A percentile compares a stretch with the other conserved stretches of the same genome.
Conservation (phyloP, 1,284 basidiomycete genomes). For the Gastroboletus turbinatus region DNA sequence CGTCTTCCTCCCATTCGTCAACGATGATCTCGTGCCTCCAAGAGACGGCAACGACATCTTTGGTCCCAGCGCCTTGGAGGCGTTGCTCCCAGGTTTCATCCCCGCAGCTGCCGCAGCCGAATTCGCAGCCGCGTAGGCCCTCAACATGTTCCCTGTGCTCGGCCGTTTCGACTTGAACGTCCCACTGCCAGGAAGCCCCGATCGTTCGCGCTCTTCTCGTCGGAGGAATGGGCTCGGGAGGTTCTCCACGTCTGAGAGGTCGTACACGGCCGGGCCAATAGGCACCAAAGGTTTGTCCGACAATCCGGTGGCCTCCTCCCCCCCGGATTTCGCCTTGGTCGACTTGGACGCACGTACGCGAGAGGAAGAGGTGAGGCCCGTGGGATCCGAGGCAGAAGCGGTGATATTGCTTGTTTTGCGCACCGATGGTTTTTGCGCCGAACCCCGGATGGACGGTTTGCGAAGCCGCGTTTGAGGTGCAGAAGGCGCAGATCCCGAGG, state of each 20-base stretch:
- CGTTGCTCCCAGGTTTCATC: conserved; percentile 18
- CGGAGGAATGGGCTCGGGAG: conserved; percentile 82
- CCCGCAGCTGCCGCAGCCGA: conserved; percentile 36
- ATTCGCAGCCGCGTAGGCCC: conserved; percentile 66
- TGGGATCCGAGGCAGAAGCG: conserved; percentile 33
- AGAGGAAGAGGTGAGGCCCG: conserved; percentile 23
- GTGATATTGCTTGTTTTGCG: conserved; percentile 21
- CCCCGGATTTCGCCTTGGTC: conserved; percentile 10
- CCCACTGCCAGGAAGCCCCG: conserved; percentile 11
- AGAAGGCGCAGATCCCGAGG: conserved; percentile 10
- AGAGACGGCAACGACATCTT: conserved; percentile 18
- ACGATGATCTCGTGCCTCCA: conserved; percentile 20
- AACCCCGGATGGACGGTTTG: conserved; percentile 34
- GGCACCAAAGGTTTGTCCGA: conserved; percentile 10
- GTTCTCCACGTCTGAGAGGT: conserved; percentile 77
- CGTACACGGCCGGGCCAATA: conserved; percentile 46
- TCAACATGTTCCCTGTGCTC: conserved; percentile 52
- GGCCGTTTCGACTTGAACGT: conserved; percentile 39
- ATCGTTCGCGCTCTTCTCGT: conserved; percentile 45
- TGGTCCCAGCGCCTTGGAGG: conserved; percentile 7
- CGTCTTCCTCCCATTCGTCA: conserved; percentile 46
- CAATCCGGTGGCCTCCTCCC: neutral
- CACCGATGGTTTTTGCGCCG: conserved; percentile 18
- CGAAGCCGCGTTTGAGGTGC: conserved; percentile 28
- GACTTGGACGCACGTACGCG: conserved; percentile 15